A percentile compares a stretch with the other conserved stretches of the same genome.
phyloP scores from a whole-genome alignment of 2,329 filamentous ascomycete species.

The Albifimbria verrucaria region DNA sequence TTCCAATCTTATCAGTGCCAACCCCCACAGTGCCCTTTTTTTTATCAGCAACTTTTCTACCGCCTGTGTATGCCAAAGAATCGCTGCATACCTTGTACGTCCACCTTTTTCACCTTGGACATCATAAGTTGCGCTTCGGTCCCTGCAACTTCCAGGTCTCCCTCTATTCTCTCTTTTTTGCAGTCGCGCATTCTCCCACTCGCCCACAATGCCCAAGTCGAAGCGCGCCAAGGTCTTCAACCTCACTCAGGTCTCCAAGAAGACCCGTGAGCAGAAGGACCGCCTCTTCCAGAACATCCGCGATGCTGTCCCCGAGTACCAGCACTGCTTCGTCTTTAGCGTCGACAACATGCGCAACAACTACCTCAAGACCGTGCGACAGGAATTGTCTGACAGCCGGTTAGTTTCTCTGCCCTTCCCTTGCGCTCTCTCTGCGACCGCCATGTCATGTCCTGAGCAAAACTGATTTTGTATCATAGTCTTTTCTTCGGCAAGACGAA shows the following conservation, averaged over 20 bases:
- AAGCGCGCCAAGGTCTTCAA: constrained; percentile 88
- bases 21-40: constrained; percentile 5
- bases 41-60: neutral
- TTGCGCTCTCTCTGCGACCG: neutral
- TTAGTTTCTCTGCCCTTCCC: constrained; percentile 37
- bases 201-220: constrained; percentile 80
- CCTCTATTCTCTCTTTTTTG: neutral
- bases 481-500: constrained; percentile 99
- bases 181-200: constrained; percentile 10
- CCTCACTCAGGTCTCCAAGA: constrained; percentile 88
- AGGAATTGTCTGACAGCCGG: constrained; percentile 81
- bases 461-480: constrained; percentile 39
- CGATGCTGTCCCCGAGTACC: constrained; percentile 78
- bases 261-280: constrained; percentile 87
- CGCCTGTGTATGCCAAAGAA: neutral
- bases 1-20: constrained; percentile 7
- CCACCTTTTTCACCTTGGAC: neutral
- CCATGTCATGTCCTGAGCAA: neutral
- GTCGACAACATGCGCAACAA: constrained; percentile 99
- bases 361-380: constrained; percentile 86
- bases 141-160: neutral
- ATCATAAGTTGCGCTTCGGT: neutral
- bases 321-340: constrained; percentile 88
- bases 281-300: constrained; percentile 86
- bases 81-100: neutral